phyloP scores from a whole-genome alignment of 2,329 filamentous ascomycete species.

The Beauveria medogensis region DNA sequence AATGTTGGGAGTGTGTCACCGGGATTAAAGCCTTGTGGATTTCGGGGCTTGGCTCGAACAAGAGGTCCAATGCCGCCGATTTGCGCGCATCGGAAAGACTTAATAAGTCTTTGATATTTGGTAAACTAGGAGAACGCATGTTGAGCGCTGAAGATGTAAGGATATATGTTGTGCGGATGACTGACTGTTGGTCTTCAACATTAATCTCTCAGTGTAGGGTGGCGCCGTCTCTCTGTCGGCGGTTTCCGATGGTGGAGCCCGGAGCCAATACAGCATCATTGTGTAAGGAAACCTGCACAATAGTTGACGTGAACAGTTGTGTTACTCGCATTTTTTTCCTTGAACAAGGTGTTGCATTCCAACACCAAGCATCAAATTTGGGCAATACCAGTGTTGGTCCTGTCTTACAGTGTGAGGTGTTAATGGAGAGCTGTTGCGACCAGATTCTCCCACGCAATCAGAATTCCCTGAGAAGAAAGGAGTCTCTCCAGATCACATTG shows the following conservation, averaged over 20 bases:
- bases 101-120: slow-evolving; percentile 47
- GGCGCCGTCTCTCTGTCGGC: not conserved
- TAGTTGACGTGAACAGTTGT: too few relatives aligned
- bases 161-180: not conserved
- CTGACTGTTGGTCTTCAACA: not conserved
- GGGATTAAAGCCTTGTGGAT: slow-evolving; percentile 67
- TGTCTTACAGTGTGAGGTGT: too few relatives aligned
- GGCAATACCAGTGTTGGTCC: too few relatives aligned
- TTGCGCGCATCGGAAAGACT: slow-evolving; percentile 47
- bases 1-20: slow-evolving; percentile 47
- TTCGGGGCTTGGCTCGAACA: slow-evolving; percentile 75
- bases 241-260: slow-evolving; percentile 5
- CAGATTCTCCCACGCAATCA: too few relatives aligned
- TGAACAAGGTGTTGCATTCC: too few relatives aligned
- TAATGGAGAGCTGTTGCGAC: too few relatives aligned
- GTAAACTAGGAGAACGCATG: slow-evolving; percentile 32
- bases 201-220: not conserved
- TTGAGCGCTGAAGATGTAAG: not conserved
- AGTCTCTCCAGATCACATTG: too few relatives aligned
- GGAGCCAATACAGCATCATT: not conserved
- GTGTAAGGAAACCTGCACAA: not conserved
- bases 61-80: slow-evolving; percentile 57
- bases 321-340: too few relatives aligned
- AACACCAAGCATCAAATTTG: too few relatives aligned
- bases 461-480: too few relatives aligned